phyloP scores from a whole-genome alignment of 345 rosid species.

The Excoecaria agallocha region DNA sequence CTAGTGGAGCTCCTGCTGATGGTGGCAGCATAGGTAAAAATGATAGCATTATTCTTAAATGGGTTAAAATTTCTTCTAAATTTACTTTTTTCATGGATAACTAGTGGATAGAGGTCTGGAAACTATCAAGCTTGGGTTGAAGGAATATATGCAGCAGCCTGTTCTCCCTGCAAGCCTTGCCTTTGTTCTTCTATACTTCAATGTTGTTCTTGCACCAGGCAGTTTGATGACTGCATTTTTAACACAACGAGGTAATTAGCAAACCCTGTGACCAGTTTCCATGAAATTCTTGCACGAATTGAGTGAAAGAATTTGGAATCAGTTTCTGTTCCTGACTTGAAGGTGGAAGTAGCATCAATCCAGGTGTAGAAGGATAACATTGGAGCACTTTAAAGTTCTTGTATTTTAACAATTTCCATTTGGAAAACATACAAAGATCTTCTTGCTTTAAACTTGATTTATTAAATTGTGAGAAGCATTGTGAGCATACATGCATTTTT shows the following conservation, averaged over 20 bases:
- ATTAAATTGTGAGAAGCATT: too few species aligned
- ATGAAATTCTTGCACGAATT: background rate
- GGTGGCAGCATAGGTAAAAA: conserved; percentile 48
- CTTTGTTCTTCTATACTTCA: conserved; percentile 78
- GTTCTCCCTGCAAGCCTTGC: conserved; percentile 98
- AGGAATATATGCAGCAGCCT: conserved; percentile 87
- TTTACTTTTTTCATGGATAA: conserved; percentile 22
- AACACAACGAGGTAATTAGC: conserved; percentile 65
- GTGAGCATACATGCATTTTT: too few species aligned
- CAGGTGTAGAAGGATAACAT: too few species aligned
- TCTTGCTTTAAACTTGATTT: too few species aligned
- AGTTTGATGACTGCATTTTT: conserved; percentile 97
- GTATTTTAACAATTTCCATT: too few species aligned
- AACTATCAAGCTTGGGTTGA: conserved; percentile 92
- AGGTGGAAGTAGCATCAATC: too few species aligned
- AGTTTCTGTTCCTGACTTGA: background rate
- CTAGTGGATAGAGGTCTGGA: conserved; percentile 55
- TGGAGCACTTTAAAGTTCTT: too few species aligned
- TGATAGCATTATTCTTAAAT: background rate
- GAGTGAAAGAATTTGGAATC: background rate
- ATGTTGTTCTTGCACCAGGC: conserved; percentile 85
- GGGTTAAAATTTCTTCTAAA: background rate
- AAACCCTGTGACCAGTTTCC: background rate
- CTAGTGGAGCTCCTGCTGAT: conserved; percentile 32
- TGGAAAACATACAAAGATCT: too few species aligned